Percentiles rank a stretch among this genome's conserved stretches.
Conservation (phyloP, 2,329 filamentous ascomycete species). For the Phialophora tarda region DNA sequence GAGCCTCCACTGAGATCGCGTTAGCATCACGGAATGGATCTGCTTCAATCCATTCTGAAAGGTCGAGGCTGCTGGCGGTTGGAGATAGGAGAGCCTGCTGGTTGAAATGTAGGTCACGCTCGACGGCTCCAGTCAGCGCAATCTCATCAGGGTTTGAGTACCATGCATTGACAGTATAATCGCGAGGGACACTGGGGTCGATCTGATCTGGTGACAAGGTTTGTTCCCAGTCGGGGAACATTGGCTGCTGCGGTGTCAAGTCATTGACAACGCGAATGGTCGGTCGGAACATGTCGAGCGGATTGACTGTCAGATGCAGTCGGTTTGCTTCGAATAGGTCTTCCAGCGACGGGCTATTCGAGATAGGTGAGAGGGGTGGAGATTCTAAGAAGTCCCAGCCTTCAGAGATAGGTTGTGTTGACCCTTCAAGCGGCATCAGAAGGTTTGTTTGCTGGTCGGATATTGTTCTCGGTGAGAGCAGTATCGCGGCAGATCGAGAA, state of each 20-base stretch:
- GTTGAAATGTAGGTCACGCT: background rate
- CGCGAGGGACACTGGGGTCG: background rate
- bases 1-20: background rate
- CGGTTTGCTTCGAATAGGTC: slow-evolving; percentile 12
- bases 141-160: background rate
- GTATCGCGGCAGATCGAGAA: background rate
- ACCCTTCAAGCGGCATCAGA: slow-evolving; percentile 18
- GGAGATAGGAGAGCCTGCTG: background rate
- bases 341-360: slow-evolving; percentile 6
- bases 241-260: background rate
- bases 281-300: slow-evolving; percentile 10
- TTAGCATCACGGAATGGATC: background rate
- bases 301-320: slow-evolving; percentile 15
- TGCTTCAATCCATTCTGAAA: background rate
- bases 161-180: background rate
- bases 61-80: background rate
- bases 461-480: background rate
- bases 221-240: background rate
- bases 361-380: background rate
- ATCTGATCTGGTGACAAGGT: background rate
- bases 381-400: slow-evolving; percentile 9
- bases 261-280: background rate
- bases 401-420: slow-evolving; percentile 7
- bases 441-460: background rate
- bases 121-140: background rate